Evolutionary conservation across 148 eudicot species (phyloP), one percentile per base, ranked within the genome.

Genomic region (Fagopyrum esculentum): DNA sequence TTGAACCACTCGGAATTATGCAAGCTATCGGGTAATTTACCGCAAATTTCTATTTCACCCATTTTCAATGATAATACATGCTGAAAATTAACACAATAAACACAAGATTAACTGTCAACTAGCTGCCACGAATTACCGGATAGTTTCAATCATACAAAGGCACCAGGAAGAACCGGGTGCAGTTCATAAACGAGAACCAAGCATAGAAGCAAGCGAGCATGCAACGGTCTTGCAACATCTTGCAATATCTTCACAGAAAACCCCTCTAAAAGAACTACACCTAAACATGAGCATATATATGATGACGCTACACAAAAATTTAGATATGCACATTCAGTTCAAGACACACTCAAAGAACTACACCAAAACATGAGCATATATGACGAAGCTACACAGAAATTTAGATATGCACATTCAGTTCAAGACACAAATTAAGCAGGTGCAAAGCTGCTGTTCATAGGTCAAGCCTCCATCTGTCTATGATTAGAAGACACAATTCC

Each of bases 401-500:
- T 66, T 66, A 40, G 19, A 66, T 66, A 66, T 66, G 71, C 71
- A 66, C 71, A 66, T 66, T 43, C 40, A 46, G 71, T 66, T 43
- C 45, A 66, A 66, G 46, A 66, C 71, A 66, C 71, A 66, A 66
- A 35, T 35, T 40, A 66, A 43, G 15, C 19, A 40, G 40, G 40
- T 35, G 40, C 15, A 66, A 66, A 66, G 46, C 45, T 66, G 43
- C 71, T 66, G 71, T 66, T 66, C 71, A 66, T 40, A 66, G 17
- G 71, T 66, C 71, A 35, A 40, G 47, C 43, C 30, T 66, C 46
- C 71, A 66, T 66, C 47, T 43, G 71, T 66, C 71, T 11, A 66
- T 35, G 15, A 13, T 35, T 66, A 35, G 71, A 66, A 66, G 71
- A 66, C 71, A 66, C 71, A 66, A 13, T 66, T 43, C 45, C 71